phyloP scores from a whole-genome alignment of 495 filamentous ascomycete genomes.

The Penicillium canariense region DNA sequence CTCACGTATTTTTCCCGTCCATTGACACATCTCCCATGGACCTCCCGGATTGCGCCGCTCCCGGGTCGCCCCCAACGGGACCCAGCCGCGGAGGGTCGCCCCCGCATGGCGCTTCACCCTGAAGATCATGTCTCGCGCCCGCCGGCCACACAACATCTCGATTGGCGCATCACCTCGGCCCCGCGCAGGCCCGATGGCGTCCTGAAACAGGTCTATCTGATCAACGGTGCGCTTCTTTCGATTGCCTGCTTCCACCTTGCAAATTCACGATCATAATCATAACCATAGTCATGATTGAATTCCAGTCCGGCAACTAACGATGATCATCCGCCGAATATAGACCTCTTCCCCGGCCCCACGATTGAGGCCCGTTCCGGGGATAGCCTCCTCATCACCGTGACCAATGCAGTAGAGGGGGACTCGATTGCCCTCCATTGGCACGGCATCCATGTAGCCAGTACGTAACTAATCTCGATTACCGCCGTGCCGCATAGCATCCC shows the following conservation, averaged over 20 bases:
- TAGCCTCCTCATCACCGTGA: slow-evolving; percentile 63
- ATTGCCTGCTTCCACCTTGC: not conserved
- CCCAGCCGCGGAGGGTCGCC: slow-evolving; percentile 9
- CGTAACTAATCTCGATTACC: slow-evolving; percentile 6
- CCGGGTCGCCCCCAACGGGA: not conserved
- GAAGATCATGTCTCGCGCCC: slow-evolving; percentile 39
- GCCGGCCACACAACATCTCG: slow-evolving; percentile 29
- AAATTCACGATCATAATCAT: too few relatives aligned
- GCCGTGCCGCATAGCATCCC: not conserved
- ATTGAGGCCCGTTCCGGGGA: slow-evolving; percentile 56
- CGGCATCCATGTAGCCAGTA: slow-evolving; percentile 67
- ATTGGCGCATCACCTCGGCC: slow-evolving; percentile 35
- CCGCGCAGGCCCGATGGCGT: slow-evolving; percentile 43
- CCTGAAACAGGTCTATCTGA: slow-evolving; percentile 35
- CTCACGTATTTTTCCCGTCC: slow-evolving; percentile 17
- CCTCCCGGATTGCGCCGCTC: not conserved
- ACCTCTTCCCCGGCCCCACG: slow-evolving; percentile 38
- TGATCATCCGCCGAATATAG: slow-evolving; percentile 10
- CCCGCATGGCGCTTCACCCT: slow-evolving; percentile 35
- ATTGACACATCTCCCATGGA: not conserved
- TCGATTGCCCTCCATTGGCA: slow-evolving; percentile 76
- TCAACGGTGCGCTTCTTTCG: slow-evolving; percentile 29
- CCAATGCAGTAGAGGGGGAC: slow-evolving; percentile 67
- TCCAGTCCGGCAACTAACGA: too few relatives aligned
- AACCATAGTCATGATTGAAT: too few relatives aligned